These are phyloP conservation scores for Pseudocercospora musae DNA, from an alignment of 2,329 filamentous ascomycete species.

Conservation along the genomic window DNA sequence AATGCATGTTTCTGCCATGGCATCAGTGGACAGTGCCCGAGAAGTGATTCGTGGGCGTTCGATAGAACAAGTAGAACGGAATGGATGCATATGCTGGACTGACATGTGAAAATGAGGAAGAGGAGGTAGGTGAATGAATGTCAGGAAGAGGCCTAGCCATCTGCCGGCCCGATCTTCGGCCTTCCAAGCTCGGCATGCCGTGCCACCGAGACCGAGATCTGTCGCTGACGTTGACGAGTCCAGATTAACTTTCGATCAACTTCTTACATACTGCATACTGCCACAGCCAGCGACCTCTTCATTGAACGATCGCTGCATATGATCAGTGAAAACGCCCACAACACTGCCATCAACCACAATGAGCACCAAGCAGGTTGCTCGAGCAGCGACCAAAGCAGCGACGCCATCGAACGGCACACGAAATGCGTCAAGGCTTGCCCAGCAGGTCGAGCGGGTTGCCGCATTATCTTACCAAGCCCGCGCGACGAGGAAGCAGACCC, in stretches of 20 bases:
- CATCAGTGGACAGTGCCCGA: neutral
- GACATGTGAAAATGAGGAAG: neutral
- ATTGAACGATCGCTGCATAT: conserved; percentile 8
- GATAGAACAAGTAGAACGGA: too few species aligned
- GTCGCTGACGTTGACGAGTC: conserved; percentile 6
- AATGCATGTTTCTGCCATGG: neutral
- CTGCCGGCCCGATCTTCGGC: neutral
- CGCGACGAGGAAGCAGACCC: conserved; percentile 45
- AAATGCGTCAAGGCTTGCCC: conserved; percentile 23
- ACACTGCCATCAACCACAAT: neutral
- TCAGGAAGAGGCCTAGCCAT: neutral
- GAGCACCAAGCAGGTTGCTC: conserved; percentile 22
- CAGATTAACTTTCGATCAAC: neutral
- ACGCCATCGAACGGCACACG: conserved; percentile 15
- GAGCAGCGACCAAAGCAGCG: conserved; percentile 20
- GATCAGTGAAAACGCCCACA: neutral
- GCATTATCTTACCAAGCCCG: conserved; percentile 34
- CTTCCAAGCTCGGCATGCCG: neutral
- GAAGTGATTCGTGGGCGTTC: too few species aligned
- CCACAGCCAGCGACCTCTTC: conserved; percentile 8
- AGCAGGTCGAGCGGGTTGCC: conserved; percentile 22
- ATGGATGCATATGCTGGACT: neutral
- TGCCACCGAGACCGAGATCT: too few species aligned
- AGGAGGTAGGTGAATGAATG: neutral
- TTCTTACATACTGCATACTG: neutral